Base-by-base conservation (phyloP, 2,329 filamentous ascomycete genomes). In the Ceratocystis huliohia region DNA sequence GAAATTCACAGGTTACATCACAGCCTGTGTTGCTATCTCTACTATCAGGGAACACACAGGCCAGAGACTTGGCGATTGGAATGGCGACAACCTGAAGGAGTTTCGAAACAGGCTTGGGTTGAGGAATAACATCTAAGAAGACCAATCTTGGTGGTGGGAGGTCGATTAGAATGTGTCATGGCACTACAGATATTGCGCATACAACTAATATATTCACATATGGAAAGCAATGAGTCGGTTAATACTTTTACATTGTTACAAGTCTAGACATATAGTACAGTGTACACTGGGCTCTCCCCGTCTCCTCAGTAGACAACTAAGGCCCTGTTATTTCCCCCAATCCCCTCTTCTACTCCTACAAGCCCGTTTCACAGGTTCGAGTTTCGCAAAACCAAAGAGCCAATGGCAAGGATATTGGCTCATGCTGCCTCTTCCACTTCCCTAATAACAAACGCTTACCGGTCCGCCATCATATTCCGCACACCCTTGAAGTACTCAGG, bases 381-480 rank as follows among this genome's bases (percentile, higher is more conserved):
- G 56, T 22, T 44, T 33, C 33, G 22, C n/a, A 45, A 46, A 63
- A 50, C 37, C 57, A 45, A 61, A 41, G 10, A 41, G 37, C 37
- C 37, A 41, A 13, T 13, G 15, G 37, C 10, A 13, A 41, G 4
- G 37, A 41, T 15, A 13, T 41, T 5, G 3, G 37, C 20, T 15
- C 22, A 25, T 25, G 22, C 48, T 15, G 8, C 30, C 13, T 30
- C 28, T 8, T 6, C 13, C 17, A n/a, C 17, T 20, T n/a, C 30
- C 15, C n/a, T 17, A 1, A 37, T 10, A 15, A 6, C 15, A 5
- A 59, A 30, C 56, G 28, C 44, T 48, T 81, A 96, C 78, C 89
- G 82, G 71, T 90, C 85, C 25, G 86, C 83, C 77, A 97, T 82
- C 87, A 96, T 94, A 74, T 93, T 89, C 77, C 83, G 85, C 69